Evolutionary conservation across 441 rosid genomes (phyloP).

Genomic region (Corymbia calophylla): DNA sequence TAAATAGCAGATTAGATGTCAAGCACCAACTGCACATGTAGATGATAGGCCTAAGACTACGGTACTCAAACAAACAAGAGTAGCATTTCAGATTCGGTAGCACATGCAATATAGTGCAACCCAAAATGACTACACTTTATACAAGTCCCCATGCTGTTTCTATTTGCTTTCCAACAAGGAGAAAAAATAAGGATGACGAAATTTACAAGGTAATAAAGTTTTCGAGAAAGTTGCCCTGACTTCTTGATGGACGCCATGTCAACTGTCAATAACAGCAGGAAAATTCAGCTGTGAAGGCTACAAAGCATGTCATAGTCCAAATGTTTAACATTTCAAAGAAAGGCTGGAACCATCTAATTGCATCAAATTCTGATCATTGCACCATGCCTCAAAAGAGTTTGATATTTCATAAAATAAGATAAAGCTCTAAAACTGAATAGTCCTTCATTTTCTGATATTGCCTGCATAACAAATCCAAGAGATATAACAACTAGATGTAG

Average conservation of each 20-base stretch:
- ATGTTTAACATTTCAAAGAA: neutral
- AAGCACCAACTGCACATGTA: neutral
- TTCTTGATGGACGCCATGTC: slow-evolving; percentile 6
- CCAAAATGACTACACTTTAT: neutral
- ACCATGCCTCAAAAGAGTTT: neutral
- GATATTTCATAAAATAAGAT: neutral
- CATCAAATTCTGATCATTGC: neutral
- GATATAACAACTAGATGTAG: neutral
- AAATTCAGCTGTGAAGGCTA: neutral
- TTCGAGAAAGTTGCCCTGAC: neutral
- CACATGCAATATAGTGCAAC: neutral
- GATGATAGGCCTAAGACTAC: neutral
- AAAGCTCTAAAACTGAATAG: neutral
- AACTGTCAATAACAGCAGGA: neutral
- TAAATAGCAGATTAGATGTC: neutral
- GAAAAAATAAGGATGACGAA: neutral
- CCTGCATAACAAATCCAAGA: neutral
- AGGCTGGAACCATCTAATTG: neutral
- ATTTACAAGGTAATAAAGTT: slow-evolving; percentile 1
- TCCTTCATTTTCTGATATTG: neutral
- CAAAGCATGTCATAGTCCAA: neutral
- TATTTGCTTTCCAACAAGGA: neutral
- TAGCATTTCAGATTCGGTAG: neutral
- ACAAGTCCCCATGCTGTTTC: neutral
- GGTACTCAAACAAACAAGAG: neutral